A percentile compares a stretch with the other conserved stretches of the same genome.
These are phyloP conservation scores for Beauveria sp. DNA, from an alignment of 2,329 filamentous ascomycete species.

Conservation along the genomic window DNA sequence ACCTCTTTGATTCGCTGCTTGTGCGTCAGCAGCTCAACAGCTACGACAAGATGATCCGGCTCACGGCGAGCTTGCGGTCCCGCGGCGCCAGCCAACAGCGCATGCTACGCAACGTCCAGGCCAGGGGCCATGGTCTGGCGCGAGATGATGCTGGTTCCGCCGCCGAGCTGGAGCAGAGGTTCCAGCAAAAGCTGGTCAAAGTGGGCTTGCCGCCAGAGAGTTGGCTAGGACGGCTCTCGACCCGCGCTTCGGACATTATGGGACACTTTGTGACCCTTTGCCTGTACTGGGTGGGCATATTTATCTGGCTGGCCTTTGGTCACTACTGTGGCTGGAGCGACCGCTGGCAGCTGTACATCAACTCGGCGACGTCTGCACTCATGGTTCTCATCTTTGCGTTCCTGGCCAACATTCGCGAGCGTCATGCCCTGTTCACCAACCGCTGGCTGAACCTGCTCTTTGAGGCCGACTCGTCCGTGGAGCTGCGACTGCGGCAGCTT, in stretches of 20 bases:
- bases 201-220: conserved; percentile 17
- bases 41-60: conserved; percentile 20
- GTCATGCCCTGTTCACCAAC: conserved; percentile 25
- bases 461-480: conserved; percentile 26
- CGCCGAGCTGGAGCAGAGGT: conserved; percentile 16
- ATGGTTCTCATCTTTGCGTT: conserved; percentile 34
- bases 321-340: conserved; percentile 22
- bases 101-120: conserved; percentile 20
- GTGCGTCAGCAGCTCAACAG: conserved; percentile 30
- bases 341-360: conserved; percentile 34
- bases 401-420: conserved; percentile 30
- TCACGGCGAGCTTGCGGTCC: conserved; percentile 25
- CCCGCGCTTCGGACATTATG: conserved; percentile 17
- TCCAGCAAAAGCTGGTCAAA: neutral
- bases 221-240: conserved; percentile 23
- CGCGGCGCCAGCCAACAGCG: conserved; percentile 24
- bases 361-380: conserved; percentile 31
- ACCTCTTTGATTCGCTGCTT: conserved; percentile 29
- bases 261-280: conserved; percentile 24
- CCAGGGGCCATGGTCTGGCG: neutral
- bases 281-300: conserved; percentile 28
- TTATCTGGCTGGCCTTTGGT: conserved; percentile 27
- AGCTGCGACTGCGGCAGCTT: conserved; percentile 25
- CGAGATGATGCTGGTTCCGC: conserved; percentile 7
- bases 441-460: conserved; percentile 25